Conservation (phyloP, 1,284 basidiomycete genomes). For the Golubevia pallescens region DNA sequence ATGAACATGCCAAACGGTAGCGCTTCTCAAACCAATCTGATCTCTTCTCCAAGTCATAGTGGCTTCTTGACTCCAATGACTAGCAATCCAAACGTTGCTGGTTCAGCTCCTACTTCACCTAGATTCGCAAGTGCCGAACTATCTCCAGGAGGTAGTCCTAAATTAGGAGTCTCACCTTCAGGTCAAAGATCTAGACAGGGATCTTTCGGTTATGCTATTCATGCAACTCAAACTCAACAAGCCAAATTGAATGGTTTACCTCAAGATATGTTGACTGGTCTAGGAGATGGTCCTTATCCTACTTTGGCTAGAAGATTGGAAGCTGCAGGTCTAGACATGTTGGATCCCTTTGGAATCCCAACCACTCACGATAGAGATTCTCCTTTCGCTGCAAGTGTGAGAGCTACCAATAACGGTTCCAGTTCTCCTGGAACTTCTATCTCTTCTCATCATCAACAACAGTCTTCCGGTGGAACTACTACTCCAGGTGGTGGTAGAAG, state of each 20-base stretch:
- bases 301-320: constrained; percentile 11
- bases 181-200: too few species aligned
- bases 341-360: constrained; percentile 41
- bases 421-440: neutral
- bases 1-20: too few species aligned
- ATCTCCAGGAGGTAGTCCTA: too few species aligned
- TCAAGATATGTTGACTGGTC: constrained; percentile 40
- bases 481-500: neutral
- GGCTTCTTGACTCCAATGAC: too few species aligned
- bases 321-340: constrained; percentile 7
- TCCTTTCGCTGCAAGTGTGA: neutral
- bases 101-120: too few species aligned
- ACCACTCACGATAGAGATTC: constrained; percentile 17
- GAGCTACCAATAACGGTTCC: neutral
- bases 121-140: too few species aligned
- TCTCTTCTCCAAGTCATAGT: too few species aligned
- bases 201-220: too few species aligned
- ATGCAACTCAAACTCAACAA: constrained; percentile 7
- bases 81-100: too few species aligned
- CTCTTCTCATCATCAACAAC: neutral
- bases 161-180: too few species aligned
- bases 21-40: too few species aligned
- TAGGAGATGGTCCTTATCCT: constrained; percentile 42
- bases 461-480: neutral
- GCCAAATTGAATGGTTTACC: constrained; percentile 13